Base-by-base conservation (phyloP, 2,329 filamentous ascomycete genomes). In the Hortaea sp. region DNA sequence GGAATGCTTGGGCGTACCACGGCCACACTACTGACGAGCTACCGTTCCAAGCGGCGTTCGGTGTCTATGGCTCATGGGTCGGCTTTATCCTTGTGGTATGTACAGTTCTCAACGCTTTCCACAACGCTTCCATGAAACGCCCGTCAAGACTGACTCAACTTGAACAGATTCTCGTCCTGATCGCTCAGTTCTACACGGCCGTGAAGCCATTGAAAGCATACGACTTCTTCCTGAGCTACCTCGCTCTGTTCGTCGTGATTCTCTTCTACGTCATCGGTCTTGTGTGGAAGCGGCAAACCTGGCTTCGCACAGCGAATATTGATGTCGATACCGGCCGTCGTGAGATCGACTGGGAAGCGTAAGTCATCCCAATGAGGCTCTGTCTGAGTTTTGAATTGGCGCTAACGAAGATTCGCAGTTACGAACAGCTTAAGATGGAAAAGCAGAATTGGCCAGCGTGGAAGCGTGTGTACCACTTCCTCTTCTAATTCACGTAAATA, bases 381-480 rank as follows among this genome's bases (percentile, higher is more conserved):
- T 20, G 20, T 4, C 20, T 20, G 20, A 2, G 20, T 20, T 20
- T 4, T 2, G 20, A 20, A 20, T 20, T 20, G 20, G 20, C 4
- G 20, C 20, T 20, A 20, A 20, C 20, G 20, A 20, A 20, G 20
- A 20, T 4, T 20, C 4, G 32, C 32, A 9, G n/a, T 35, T 35
- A 82, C 65, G 81, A 82, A 37, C 84, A 94, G 64, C 89, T 95
- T 70, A 69, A 74, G 37, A 82, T 84, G 44, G 88, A 95, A 69
- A 73, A 74, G 57, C 76, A 74, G 30, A 55, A 56, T 11, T 73
- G 70, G 70, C 70, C 71, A 7, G 59, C 39, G 46, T 74, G 70
- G 70, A 73, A 71, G 63, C 69, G 65, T 49, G 57, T 65, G 4
- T 74, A 73, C 56, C 73, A 73, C 52, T 68, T 68, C 49, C 67